Evolutionary conservation across 2,329 filamentous ascomycete genomes (phyloP), one percentile per base, ranked within the genome.

Genomic region (Chlorencoelia australis): DNA sequence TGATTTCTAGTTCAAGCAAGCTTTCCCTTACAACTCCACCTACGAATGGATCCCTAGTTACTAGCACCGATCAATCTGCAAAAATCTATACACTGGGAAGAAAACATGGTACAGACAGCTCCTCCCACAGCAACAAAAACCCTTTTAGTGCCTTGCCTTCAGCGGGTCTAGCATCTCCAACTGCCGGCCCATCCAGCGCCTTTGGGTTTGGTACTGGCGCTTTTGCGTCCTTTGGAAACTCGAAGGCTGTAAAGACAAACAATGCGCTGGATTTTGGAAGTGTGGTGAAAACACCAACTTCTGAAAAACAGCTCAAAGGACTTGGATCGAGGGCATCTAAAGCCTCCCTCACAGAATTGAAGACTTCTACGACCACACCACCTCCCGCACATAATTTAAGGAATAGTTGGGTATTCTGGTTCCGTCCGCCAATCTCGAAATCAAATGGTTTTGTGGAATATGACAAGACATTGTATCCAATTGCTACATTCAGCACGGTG

Each of bases 401-500:
- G 63, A 79, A 86, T 60, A 80, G 79, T 45, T 98, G 91, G 91
- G 80, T 94, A 21, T 86, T 96, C 59, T 96, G 91, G 87, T 98
- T 93, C 63, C 77, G 91, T 41, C 91, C 91, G 25, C 91, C 91
- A 33, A 94, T 93, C 52, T 88, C 86, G 48, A 98, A 98, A 66
- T 91, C 89, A 47, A 89, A 91, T 55, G 75, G 75, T 26, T 79
- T 70, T 54, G 73, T 80, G 52, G 89, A 96, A 61, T 98, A 98
- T 60, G 91, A 98, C 61, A 94, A 96, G 63, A 96, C 89, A 5
- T 79, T 94, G 43, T 82, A 91, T 53, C 76, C 87, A 25, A 77
- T 96, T 55, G 89, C 85, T 51, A 73, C 74, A 38, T 84, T 94
- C 55, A 72, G 73, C 42, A 86, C 84, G 5, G 86, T 75, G 33